Evolutionary conservation across 805 yeast species (phyloP).

Genomic region (Wickerhamiella sergipiensis): DNA sequence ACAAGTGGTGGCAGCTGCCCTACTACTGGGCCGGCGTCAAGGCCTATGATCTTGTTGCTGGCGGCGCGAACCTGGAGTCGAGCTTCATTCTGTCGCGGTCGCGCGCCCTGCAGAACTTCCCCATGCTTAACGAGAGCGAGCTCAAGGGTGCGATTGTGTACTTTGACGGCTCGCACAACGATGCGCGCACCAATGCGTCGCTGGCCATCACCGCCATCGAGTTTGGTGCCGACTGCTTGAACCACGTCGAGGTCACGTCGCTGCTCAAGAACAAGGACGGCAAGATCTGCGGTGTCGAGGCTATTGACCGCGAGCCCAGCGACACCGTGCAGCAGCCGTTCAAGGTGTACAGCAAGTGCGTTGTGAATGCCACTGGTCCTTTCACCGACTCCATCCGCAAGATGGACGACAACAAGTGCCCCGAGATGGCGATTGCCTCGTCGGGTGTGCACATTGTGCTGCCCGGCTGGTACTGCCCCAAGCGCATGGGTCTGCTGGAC

Average conservation of each 20-base stretch:
- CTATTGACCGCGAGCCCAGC: conserved; percentile 35
- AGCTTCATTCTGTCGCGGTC: conserved; percentile 60
- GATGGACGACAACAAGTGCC: conserved; percentile 55
- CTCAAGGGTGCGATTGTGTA: conserved; percentile 85
- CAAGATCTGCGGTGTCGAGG: conserved; percentile 62
- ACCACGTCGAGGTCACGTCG: conserved; percentile 71
- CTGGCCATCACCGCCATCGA: conserved; percentile 76
- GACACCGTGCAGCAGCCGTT: conserved; percentile 49
- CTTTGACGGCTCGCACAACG: conserved; percentile 92
- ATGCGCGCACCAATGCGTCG: conserved; percentile 77
- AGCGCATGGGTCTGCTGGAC: conserved; percentile 75
- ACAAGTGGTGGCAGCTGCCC: conserved; percentile 91
- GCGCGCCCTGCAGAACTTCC: conserved; percentile 61
- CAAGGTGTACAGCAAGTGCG: conserved; percentile 52
- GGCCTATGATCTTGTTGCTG: conserved; percentile 86
- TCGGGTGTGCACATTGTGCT: conserved; percentile 86
- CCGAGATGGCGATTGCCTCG: conserved; percentile 80
- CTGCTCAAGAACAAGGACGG: conserved; percentile 48
- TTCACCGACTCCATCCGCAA: conserved; percentile 72
- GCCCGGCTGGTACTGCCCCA: conserved; percentile 86
- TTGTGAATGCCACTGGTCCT: conserved; percentile 92
- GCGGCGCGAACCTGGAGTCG: conserved; percentile 66
- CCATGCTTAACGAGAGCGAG: conserved; percentile 65
- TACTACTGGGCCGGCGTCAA: conserved; percentile 86
- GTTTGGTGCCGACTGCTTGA: conserved; percentile 78